Evolutionary conservation across 2,329 filamentous ascomycete genomes (phyloP).

Genomic region (Lecanoromycetidae sp.): DNA sequence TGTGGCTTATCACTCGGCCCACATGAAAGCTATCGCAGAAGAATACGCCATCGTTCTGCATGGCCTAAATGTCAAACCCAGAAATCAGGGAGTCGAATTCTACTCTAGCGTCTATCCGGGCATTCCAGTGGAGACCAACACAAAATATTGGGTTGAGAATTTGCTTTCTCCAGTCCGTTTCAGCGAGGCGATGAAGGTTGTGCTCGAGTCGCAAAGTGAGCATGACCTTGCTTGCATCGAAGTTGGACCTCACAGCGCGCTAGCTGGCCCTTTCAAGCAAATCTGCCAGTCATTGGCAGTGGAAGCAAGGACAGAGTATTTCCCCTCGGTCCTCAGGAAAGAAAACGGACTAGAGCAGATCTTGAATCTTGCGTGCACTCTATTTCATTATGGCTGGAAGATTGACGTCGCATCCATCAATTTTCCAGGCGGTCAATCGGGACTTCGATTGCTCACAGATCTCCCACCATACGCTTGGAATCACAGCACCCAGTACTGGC

Average conservation of each 20-base stretch:
- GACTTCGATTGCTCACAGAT: conserved; percentile 1
- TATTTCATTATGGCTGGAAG: no score
- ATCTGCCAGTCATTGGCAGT: no score
- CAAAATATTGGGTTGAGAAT: conserved; percentile 14
- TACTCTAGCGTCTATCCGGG: conserved; percentile 1
- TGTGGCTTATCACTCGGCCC: conserved; percentile 22
- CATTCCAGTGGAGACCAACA: background rate
- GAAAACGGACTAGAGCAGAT: no score
- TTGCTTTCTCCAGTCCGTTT: conserved; percentile 12
- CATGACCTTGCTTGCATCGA: conserved; percentile 5
- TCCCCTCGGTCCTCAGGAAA: no score
- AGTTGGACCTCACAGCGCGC: conserved; percentile 15
- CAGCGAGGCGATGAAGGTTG: background rate
- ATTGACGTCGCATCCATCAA: conserved; percentile 10
- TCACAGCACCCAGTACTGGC: conserved; percentile 18
- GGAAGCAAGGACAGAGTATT: no score
- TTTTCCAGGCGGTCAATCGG: no score
- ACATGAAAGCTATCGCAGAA: background rate
- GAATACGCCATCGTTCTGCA: background rate
- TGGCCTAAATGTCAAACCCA: background rate
- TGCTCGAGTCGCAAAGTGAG: background rate
- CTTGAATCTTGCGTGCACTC: no score
- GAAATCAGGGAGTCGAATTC: background rate
- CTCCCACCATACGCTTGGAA: conserved; percentile 14
- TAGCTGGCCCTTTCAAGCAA: conserved; percentile 9